Base-by-base conservation (phyloP, 202 grass and related monocot genomes). In the Panicum hallii region DNA sequence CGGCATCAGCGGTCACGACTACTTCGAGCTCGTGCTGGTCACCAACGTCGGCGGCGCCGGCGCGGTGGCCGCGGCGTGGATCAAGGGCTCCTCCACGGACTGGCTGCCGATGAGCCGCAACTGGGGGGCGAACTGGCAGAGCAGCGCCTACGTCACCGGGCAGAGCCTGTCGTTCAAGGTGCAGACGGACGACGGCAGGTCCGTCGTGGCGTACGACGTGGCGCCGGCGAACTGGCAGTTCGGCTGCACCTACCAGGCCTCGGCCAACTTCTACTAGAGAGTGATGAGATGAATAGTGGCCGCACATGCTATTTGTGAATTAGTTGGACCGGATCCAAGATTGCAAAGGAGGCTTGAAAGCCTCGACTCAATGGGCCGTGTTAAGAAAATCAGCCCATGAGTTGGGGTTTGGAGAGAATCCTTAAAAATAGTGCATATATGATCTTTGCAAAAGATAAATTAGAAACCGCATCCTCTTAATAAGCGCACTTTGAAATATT, bases 111-210 rank as follows among this genome's bases (percentile, higher is more conserved):
- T 97, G 94, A 86, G 85, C 34, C 85, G 91, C 62, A 91, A 88
- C 79, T 97, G 94, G 94, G 94, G 91, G 3, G 43, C 34, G 16
- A 88, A 90, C 77, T 94, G 94, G 91, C 89, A 97, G 83, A 82
- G 67, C 54, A 74, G 75, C 5, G 83, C 85, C 0, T 79, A 90
- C 66, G 74, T 93, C 49, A 90, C 73, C 1, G 78, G 87, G 0
- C 70, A 91, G 63, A 74, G 74, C 45, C 75, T 97, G 16, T 93
- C 91, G 8, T 97, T 93, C 68, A 53, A 15, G 46, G 64, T 94
- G 32, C 78, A 89, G 86, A 89, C 86, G 11, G 92, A 92, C 16
- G 92, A 94, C 41, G 87, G 90, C 12, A 79, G 13, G 3, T n/a
- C 6, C 13, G 43, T 81, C 62, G 73, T 76, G 11, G 84, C 80